These are phyloP conservation scores for Amoeboaphelidium protococcarum DNA, from an alignment of 371 early-diverging fungal species.

Conservation along the genomic window DNA sequence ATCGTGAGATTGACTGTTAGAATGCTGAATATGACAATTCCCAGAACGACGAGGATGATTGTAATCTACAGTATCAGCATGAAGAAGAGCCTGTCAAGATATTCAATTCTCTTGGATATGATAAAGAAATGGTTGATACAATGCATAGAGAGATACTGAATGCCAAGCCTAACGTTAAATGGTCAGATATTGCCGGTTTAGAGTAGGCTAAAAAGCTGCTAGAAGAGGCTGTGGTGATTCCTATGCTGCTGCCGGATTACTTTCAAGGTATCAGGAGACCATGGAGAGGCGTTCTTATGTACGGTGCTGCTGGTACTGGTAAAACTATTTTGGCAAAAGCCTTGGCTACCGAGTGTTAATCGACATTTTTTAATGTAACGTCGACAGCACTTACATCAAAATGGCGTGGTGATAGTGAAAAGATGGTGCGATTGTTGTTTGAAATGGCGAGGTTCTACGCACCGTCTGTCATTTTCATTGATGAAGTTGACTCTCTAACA, in stretches of 20 bases:
- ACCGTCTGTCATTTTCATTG: conserved; percentile 73
- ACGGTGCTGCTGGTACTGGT: conserved; percentile 65
- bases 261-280: conserved; percentile 62
- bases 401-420: conserved; percentile 91
- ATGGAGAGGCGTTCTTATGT: conserved; percentile 56
- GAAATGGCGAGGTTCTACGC: conserved; percentile 59
- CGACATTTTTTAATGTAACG: conserved; percentile 62
- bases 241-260: conserved; percentile 64
- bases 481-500: conserved; percentile 67
- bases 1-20: too few species aligned
- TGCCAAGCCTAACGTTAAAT: too few species aligned
- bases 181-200: conserved; percentile 74
- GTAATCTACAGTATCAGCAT: too few species aligned
- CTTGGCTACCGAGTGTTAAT: conserved; percentile 68
- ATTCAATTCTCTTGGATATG: too few species aligned
- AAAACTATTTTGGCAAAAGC: conserved; percentile 82
- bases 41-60: too few species aligned
- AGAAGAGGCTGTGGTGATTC: conserved; percentile 56
- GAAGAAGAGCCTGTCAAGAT: too few species aligned
- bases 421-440: conserved; percentile 80
- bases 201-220: conserved; percentile 59
- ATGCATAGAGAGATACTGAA: too few species aligned
- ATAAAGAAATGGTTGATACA: too few species aligned
- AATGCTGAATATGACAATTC: too few species aligned
- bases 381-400: conserved; percentile 73